phyloP scores from a whole-genome alignment of 2,329 filamentous ascomycete species.

The Hypoxylon sp. region DNA sequence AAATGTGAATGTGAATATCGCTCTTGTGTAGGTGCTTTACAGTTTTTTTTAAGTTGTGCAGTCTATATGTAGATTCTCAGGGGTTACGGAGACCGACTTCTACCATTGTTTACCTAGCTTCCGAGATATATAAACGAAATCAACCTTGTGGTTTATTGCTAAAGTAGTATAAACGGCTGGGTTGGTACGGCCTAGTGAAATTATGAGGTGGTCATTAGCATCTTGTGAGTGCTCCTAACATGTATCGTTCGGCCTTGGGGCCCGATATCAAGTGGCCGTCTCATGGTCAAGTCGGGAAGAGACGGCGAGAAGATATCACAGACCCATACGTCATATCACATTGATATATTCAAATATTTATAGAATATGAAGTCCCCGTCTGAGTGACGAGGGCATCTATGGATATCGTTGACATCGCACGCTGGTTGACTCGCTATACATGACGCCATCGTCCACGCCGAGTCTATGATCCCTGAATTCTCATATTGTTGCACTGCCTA shows the following conservation, averaged over 20 bases:
- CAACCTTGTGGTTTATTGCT: not conserved
- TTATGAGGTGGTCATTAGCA: not conserved
- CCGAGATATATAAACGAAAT: not conserved
- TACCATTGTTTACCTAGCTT: not conserved
- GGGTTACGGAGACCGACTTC: too few relatives aligned
- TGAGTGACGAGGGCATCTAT: not conserved
- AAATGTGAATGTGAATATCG: not conserved
- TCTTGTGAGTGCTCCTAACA: not conserved
- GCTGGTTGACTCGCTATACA: not conserved
- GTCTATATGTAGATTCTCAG: too few relatives aligned
- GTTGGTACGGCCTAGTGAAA: not conserved
- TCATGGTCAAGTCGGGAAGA: not conserved
- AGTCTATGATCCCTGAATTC: not conserved
- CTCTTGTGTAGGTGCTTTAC: not conserved
- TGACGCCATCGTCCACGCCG: not conserved
- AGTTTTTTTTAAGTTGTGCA: not conserved
- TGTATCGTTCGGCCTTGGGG: not conserved
- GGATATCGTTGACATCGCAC: not conserved
- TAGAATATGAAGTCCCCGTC: not conserved
- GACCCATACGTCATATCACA: not conserved
- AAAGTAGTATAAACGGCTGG: not conserved
- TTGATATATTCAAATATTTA: not conserved
- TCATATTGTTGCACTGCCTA: not conserved
- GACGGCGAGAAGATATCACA: not conserved
- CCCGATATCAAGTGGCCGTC: not conserved